Conservation (phyloP, 257 asterid species). For the Fraxinus quadrangulata region DNA sequence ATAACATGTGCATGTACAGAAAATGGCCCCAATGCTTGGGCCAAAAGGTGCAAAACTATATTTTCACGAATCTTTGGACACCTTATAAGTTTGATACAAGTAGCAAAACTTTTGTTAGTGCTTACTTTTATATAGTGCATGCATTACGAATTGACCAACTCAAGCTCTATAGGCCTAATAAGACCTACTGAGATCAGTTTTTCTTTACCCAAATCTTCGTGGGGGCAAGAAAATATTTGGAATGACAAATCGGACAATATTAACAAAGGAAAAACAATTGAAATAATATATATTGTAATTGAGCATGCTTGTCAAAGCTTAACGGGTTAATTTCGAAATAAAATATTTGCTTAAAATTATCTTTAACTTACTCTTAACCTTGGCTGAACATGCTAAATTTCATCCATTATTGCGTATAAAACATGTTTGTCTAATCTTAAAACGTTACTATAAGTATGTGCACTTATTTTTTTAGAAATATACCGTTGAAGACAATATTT, state of each 20-base stretch:
- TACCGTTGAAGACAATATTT: too few relatives aligned
- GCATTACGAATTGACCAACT: background rate
- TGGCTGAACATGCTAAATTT: too few relatives aligned
- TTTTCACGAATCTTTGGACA: background rate
- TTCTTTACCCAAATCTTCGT: slow-evolving; percentile 5
- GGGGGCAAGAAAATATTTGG: slow-evolving; percentile 14
- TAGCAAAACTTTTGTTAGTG: background rate
- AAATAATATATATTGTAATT: background rate
- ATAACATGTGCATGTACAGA: background rate
- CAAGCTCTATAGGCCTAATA: background rate
- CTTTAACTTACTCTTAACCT: too few relatives aligned
- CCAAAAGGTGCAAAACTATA: background rate
- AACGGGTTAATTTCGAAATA: too few relatives aligned
- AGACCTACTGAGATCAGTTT: background rate
- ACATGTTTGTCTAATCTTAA: too few relatives aligned
- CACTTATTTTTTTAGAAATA: too few relatives aligned
- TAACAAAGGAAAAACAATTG: background rate
- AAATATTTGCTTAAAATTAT: too few relatives aligned
- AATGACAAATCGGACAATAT: background rate
- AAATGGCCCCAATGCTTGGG: background rate
- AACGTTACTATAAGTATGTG: too few relatives aligned
- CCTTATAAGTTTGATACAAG: background rate
- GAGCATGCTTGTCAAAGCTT: too few relatives aligned
- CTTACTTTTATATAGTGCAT: background rate
- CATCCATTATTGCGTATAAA: too few relatives aligned